Evolutionary conservation across 306 rosid species (phyloP).

Genomic region (Trifolium pratense): DNA sequence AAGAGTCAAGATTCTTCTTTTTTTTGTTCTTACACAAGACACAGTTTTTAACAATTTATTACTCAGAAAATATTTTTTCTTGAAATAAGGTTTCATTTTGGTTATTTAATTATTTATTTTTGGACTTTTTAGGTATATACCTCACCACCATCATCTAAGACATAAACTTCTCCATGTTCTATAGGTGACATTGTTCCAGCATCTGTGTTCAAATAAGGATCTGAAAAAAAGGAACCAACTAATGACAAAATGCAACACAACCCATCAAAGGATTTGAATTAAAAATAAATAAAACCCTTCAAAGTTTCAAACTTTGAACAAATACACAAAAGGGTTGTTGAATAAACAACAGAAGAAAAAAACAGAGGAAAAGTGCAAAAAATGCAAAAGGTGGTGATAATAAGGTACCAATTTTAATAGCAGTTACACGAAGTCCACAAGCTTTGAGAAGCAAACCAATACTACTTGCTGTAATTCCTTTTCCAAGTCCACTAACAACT

Average conservation of each 20-base stretch:
- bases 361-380: neutral
- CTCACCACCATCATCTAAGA: conserved; percentile 97
- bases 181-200: conserved; percentile 98
- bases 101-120: neutral
- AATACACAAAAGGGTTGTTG: neutral
- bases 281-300: neutral
- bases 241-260: conserved; percentile 24
- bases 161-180: conserved; percentile 96
- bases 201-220: conserved; percentile 97
- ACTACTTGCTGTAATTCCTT: conserved; percentile 96
- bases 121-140: conserved; percentile 43
- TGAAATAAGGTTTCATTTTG: too few relatives aligned
- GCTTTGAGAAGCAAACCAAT: conserved; percentile 89
- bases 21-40: conserved; percentile 1
- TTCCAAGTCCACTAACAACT: conserved; percentile 94
- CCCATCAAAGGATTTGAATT: conserved; percentile 20
- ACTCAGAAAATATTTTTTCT: conserved; percentile 19
- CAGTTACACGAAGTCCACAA: conserved; percentile 90
- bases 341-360: conserved; percentile 4
- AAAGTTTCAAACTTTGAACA: neutral
- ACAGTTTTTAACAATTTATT: conserved; percentile 38
- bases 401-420: conserved; percentile 81
- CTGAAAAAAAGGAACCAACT: conserved; percentile 44
- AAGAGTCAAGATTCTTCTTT: conserved; percentile 42
- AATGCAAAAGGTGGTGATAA: neutral